Conservation (phyloP, 2,329 filamentous ascomycete species). For the Ascochyta fabae region DNA sequence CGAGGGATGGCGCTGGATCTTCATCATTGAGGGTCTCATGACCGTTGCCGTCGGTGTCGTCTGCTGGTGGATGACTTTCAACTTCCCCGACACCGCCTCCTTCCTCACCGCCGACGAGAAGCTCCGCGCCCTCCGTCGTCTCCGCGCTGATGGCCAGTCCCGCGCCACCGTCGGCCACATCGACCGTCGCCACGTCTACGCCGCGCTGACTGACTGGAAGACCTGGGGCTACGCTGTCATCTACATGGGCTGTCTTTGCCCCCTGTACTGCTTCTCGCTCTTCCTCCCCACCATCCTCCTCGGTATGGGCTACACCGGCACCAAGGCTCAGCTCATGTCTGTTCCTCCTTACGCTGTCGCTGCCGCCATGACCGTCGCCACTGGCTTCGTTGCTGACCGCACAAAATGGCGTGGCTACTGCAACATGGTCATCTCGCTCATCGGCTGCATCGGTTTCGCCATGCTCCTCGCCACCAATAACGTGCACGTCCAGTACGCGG, state of each 20-base stretch:
- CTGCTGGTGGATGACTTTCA: slow-evolving; percentile 66
- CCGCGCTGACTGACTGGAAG: slow-evolving; percentile 57
- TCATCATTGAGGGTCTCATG: slow-evolving; percentile 48
- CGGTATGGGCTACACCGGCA: slow-evolving; percentile 61
- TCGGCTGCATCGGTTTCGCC: slow-evolving; percentile 79
- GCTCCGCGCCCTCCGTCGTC: slow-evolving; percentile 65
- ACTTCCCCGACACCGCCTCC: slow-evolving; percentile 66
- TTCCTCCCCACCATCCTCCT: slow-evolving; percentile 58
- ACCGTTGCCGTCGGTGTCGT: slow-evolving; percentile 46
- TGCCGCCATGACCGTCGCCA: slow-evolving; percentile 69
- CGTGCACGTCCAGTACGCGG: slow-evolving; percentile 78
- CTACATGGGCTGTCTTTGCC: slow-evolving; percentile 66
- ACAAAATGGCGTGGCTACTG: slow-evolving; percentile 76
- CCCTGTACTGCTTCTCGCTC: slow-evolving; percentile 45
- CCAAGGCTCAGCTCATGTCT: slow-evolving; percentile 72
- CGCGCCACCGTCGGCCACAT: slow-evolving; percentile 61
- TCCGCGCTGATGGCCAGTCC: slow-evolving; percentile 73
- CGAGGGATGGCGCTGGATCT: slow-evolving; percentile 50
- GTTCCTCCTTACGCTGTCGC: slow-evolving; percentile 79
- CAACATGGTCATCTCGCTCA: slow-evolving; percentile 73
- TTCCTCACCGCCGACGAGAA: slow-evolving; percentile 63
- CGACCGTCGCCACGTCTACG: slow-evolving; percentile 49
- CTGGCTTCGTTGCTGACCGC: slow-evolving; percentile 79
- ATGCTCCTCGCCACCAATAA: slow-evolving; percentile 75
- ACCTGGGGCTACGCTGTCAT: slow-evolving; percentile 63